Evolutionary conservation across 2,329 filamentous ascomycete genomes (phyloP), one percentile per base, ranked within the genome.

Genomic region (Neonectria coccinea): DNA sequence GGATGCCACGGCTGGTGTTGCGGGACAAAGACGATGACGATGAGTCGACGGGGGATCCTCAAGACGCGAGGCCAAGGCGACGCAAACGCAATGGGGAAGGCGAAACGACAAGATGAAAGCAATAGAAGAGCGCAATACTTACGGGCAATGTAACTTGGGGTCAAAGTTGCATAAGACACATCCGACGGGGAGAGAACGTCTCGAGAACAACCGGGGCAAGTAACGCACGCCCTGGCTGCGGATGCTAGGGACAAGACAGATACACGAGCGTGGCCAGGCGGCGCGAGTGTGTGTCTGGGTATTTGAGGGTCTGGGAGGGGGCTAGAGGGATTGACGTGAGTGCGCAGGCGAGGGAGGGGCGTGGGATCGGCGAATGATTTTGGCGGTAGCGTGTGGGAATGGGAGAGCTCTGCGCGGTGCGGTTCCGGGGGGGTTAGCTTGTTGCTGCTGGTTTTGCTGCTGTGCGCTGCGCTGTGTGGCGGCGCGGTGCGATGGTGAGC

Each of bases 111-210:
- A 68, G 68, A 45, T 52, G 51, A 56, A 39, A 55, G 44, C 62
- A 55, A 58, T n/a, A 59, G 58, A 25, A 55, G 52, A 66, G 56
- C 51, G 41, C 59, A 73, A 70, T 75, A 81, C 78, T 80, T 74
- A 80, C 78, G 72, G 73, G 74, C 72, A 68, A 76, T 66, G 73
- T 73, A 72, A 70, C 69, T 72, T 69, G 64, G 70, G 70, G 64
- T 75, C 70, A 73, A 64, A 62, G 69, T 67, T 71, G 62, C 65
- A 65, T 65, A 69, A 70, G 70, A 67, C 59, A 65, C 70, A 69
- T 71, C 60, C 69, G 67, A 68, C 65, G 64, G 60, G 66, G 62
- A 69, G 63, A 67, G 45, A 57, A 66, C 62, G 60, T 67, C 67
- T 66, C 62, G 59, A 69, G 57, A 71, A 70, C 65, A 69, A 70